A percentile compares a stretch with the other conserved stretches of the same genome.
Evolutionary conservation across 768 basidiomycete species (phyloP).

Genomic region (Harrya chromipes): DNA sequence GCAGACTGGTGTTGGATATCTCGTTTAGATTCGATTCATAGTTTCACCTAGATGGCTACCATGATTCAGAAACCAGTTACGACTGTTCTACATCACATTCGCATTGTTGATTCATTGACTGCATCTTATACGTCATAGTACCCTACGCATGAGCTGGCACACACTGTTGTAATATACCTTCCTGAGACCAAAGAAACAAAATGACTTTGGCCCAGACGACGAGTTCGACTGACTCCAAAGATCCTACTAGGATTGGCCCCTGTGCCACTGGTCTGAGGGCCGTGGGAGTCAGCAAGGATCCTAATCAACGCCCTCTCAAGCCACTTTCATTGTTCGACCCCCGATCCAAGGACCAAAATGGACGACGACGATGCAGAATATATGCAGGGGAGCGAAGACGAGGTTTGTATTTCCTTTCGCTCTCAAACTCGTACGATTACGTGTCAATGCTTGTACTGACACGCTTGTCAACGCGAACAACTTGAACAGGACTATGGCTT

Average conservation of each 20-base stretch:
- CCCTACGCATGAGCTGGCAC: conserved; percentile 25
- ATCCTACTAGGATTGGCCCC: too few relatives aligned
- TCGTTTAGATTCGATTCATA: conserved; percentile 1
- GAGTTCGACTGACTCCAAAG: too few relatives aligned
- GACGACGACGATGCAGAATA: conserved; percentile 95
- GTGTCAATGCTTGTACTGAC: conserved; percentile 1
- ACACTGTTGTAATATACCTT: conserved; percentile 22
- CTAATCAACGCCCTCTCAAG: conserved; percentile 1
- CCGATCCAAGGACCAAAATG: conserved; percentile 42
- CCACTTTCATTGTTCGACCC: conserved; percentile 6
- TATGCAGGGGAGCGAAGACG: conserved; percentile 86
- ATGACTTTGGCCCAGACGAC: too few relatives aligned
- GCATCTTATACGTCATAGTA: conserved; percentile 17
- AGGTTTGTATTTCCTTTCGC: conserved; percentile 43
- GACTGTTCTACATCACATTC: background rate
- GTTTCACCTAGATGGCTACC: conserved; percentile 1
- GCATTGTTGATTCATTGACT: conserved; percentile 12
- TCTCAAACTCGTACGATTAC: background rate
- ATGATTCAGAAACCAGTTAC: background rate
- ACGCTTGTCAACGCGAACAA: conserved; percentile 2
- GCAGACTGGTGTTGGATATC: background rate
- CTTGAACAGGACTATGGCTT: conserved; percentile 82
- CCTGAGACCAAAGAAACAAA: too few relatives aligned
- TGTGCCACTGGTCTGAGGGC: too few relatives aligned
- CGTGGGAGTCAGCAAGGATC: background rate